Evolutionary conservation across 306 rosid genomes (phyloP).

Genomic region (Nissolia schottii): DNA sequence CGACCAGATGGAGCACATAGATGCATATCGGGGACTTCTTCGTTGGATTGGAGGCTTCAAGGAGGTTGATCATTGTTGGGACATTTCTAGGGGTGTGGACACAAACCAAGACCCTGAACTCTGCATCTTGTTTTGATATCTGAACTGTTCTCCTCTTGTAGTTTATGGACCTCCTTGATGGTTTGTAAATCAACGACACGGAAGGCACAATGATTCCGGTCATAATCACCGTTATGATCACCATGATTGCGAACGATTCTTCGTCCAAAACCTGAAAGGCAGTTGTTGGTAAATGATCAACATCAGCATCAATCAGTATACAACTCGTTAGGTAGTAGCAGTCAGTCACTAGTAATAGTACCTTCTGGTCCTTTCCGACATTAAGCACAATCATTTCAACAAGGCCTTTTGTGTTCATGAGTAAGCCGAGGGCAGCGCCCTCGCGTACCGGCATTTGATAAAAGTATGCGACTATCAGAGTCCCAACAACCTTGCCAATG

Average conservation of each 20-base stretch:
- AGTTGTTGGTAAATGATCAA: not conserved
- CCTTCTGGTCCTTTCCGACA: slow-evolving; percentile 85
- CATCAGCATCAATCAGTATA: not conserved
- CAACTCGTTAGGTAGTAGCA: not conserved
- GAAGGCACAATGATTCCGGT: slow-evolving; percentile 60
- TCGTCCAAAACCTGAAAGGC: slow-evolving; percentile 70
- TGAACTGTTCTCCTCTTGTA: slow-evolving; percentile 74
- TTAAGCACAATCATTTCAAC: slow-evolving; percentile 83
- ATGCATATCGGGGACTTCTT: slow-evolving; percentile 67
- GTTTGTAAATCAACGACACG: slow-evolving; percentile 56
- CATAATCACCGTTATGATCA: slow-evolving; percentile 65
- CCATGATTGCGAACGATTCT: slow-evolving; percentile 79
- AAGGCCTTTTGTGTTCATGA: slow-evolving; percentile 96
- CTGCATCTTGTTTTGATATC: slow-evolving; percentile 50
- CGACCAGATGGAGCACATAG: slow-evolving; percentile 78
- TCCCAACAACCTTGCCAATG: slow-evolving; percentile 70
- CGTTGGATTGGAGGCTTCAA: slow-evolving; percentile 78
- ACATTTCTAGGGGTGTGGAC: slow-evolving; percentile 80
- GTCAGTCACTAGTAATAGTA: not conserved
- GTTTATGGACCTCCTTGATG: slow-evolving; percentile 43
- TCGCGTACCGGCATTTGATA: slow-evolving; percentile 66
- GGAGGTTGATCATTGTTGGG: slow-evolving; percentile 80
- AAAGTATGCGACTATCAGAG: slow-evolving; percentile 45
- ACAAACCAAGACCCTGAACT: slow-evolving; percentile 62
- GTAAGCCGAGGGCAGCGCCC: slow-evolving; percentile 73